phyloP scores from a whole-genome alignment of 805 yeast species.

The Lipomyces kockii region DNA sequence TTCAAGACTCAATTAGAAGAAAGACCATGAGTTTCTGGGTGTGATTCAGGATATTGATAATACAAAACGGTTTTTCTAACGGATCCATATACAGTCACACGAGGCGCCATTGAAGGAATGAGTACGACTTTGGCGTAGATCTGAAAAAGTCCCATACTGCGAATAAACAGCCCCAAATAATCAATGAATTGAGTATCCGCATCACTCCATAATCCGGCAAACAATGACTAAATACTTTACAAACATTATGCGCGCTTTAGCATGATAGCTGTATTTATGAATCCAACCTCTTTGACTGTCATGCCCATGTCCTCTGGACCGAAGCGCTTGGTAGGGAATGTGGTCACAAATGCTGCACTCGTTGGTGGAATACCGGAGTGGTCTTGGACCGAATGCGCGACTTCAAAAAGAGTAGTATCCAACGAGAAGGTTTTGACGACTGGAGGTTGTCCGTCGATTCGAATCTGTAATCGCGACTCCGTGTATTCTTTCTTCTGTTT shows the following conservation, averaged over 20 bases:
- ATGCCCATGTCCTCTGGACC: constrained; percentile 38
- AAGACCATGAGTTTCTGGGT: constrained; percentile 6
- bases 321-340: constrained; percentile 43
- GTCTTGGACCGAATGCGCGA: constrained; percentile 39
- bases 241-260: constrained; percentile 21
- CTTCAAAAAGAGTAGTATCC: constrained; percentile 40
- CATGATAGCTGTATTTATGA: constrained; percentile 44
- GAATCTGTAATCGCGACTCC: constrained; percentile 38
- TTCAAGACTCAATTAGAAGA: constrained; percentile 35
- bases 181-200: neutral
- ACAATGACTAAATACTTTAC: neutral
- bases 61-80: neutral
- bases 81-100: neutral
- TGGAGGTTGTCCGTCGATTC: constrained; percentile 39
- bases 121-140: neutral
- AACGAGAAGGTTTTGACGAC: constrained; percentile 41
- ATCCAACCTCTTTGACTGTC: constrained; percentile 43
- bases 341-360: constrained; percentile 39
- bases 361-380: constrained; percentile 38
- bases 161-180: neutral
- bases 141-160: neutral
- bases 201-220: neutral
- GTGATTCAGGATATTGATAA: neutral
- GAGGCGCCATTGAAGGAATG: neutral
- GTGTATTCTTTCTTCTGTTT: constrained; percentile 31